Evolutionary conservation across 1,284 basidiomycete species (phyloP), one percentile per base, ranked within the genome.

Genomic region (Ceratobasidium sp.): DNA sequence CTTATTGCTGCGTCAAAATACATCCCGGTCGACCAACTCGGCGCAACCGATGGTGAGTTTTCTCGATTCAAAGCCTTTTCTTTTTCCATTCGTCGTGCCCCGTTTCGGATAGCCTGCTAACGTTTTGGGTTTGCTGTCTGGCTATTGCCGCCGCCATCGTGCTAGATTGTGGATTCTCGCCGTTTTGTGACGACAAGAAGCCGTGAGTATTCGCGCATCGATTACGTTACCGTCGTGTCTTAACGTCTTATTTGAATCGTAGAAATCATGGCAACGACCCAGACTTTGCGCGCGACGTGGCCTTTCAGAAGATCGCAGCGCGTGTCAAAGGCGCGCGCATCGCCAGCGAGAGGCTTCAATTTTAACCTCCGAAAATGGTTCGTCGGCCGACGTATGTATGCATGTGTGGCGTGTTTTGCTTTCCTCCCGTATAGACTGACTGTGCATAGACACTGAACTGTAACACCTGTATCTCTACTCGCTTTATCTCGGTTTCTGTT

Each of bases 81-180:
- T 14, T 52, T 23, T 13, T 23, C 21, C 11, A 52, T 52, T 52
- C 9, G 8, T n/a, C n/a, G n/a, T n/a, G n/a, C n/a, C n/a, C n/a
- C n/a, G n/a, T n/a, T n/a, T n/a, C n/a, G n/a, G n/a, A n/a, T n/a
- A n/a, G n/a, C n/a, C n/a, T n/a, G n/a, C n/a, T n/a, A n/a, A n/a
- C n/a, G n/a, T n/a, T n/a, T n/a, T n/a, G n/a, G n/a, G n/a, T n/a
- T n/a, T n/a, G n/a, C n/a, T n/a, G n/a, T n/a, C n/a, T n/a, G n/a
- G n/a, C n/a, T n/a, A n/a, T n/a, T n/a, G n/a, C n/a, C n/a, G n/a
- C n/a, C n/a, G n/a, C n/a, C n/a, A n/a, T n/a, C n/a, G n/a, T n/a
- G 26, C 47, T 21, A 66, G 77, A 78, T 66, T 78, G 77, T 57
- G 77, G 77, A 14, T 78, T 78, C 72, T 76, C 76, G 11, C 75